Percentiles rank a stretch among this genome's conserved stretches.
phyloP scores from a whole-genome alignment of 2,329 filamentous ascomycete species.

The Zasmidium angulare region DNA sequence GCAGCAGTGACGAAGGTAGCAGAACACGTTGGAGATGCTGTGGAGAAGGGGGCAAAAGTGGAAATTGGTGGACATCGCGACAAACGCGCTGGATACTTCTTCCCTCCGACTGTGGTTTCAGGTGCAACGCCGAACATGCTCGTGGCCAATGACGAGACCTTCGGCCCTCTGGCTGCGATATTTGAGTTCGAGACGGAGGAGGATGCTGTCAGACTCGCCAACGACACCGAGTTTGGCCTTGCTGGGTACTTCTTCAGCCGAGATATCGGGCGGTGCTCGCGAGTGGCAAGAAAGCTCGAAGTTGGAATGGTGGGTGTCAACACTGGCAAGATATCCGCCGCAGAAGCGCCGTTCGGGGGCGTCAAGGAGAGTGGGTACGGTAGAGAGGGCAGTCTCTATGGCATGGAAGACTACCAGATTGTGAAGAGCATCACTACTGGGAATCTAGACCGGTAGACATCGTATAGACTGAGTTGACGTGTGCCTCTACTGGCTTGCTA shows the following conservation, averaged over 20 bases:
- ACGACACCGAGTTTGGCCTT: constrained; percentile 38
- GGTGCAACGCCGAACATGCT: constrained; percentile 24
- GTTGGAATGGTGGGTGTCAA: constrained; percentile 40
- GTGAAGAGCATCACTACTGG: constrained; percentile 65
- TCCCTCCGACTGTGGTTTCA: constrained; percentile 26
- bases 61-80: constrained; percentile 16
- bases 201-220: constrained; percentile 29
- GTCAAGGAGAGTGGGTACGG: constrained; percentile 83
- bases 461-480: too few relatives aligned
- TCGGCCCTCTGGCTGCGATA: constrained; percentile 26
- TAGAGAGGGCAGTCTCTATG: constrained; percentile 74
- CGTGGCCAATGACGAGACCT: constrained; percentile 28
- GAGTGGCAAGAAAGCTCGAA: constrained; percentile 42
- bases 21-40: constrained; percentile 73
- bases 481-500: too few relatives aligned
- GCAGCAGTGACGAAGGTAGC: constrained; percentile 76
- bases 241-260: constrained; percentile 37
- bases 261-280: constrained; percentile 35
- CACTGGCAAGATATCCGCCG: constrained; percentile 26
- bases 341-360: constrained; percentile 63
- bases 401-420: constrained; percentile 72
- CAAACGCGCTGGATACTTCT: constrained; percentile 19
- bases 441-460: background rate
- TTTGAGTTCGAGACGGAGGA: constrained; percentile 29
- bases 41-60: constrained; percentile 52